phyloP scores from a whole-genome alignment of 345 rosid species.

The Populus simonii region DNA sequence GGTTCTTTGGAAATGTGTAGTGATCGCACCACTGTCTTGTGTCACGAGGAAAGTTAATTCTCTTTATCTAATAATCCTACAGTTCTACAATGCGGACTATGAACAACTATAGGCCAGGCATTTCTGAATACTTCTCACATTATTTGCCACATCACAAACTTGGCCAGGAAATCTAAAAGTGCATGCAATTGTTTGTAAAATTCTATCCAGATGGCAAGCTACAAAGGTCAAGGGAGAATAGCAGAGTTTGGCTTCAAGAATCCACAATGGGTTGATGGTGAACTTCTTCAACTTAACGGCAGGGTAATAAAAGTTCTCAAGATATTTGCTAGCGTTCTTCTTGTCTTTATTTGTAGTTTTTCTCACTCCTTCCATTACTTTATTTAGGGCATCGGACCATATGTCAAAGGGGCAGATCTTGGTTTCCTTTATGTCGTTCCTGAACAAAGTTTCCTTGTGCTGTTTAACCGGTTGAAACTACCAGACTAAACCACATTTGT shows the following conservation, averaged over 20 bases:
- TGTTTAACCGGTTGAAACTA: constrained; percentile 77
- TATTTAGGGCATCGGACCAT: constrained; percentile 74
- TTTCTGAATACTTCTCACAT: not conserved
- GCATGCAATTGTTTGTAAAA: not conserved
- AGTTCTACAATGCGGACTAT: not conserved
- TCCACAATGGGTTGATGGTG: constrained; percentile 90
- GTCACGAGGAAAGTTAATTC: not conserved
- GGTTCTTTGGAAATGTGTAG: not conserved
- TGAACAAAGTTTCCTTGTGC: constrained; percentile 84
- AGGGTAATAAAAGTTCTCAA: constrained; percentile 43
- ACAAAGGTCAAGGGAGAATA: constrained; percentile 88
- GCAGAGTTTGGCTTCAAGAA: constrained; percentile 76
- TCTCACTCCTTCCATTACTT: not conserved
- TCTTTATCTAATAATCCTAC: not conserved
- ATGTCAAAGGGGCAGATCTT: constrained; percentile 78
- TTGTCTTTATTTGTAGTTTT: not conserved
- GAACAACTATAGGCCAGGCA: not conserved
- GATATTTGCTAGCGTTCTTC: constrained; percentile 4
- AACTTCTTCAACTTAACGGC: constrained; percentile 82
- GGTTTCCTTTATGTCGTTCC: constrained; percentile 84
- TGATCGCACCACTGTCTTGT: not conserved
- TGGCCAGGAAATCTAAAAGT: not conserved
- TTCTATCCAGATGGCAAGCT: constrained; percentile 62
- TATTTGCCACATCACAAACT: not conserved
- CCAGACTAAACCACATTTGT: constrained; percentile 45